Evolutionary conservation across 129 eudicot species (phyloP).

Genomic region (Lactuca saligna): DNA sequence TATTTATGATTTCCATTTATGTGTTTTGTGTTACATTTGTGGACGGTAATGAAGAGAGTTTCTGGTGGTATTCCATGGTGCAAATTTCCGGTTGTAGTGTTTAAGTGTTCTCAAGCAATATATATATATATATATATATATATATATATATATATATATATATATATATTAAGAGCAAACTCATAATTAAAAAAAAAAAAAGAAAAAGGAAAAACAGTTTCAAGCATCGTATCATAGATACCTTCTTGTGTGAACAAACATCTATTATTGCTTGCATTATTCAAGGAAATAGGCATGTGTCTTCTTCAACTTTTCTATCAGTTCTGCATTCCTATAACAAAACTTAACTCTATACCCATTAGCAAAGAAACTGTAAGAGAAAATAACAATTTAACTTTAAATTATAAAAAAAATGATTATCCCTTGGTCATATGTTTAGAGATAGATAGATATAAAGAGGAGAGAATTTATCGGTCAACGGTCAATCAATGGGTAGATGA

Average conservation of each 20-base stretch:
- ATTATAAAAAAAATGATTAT: background rate
- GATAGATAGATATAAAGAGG: background rate
- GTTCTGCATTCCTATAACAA: constrained; percentile 76
- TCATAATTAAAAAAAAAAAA: background rate
- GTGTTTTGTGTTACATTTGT: too few relatives aligned
- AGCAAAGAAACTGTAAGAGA: background rate
- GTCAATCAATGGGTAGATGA: too few relatives aligned
- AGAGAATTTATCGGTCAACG: background rate
- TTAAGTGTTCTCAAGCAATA: too few relatives aligned
- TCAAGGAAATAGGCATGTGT: constrained; percentile 61
- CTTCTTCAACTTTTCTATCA: constrained; percentile 71
- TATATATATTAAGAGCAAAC: background rate
- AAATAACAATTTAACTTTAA: background rate
- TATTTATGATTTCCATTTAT: too few relatives aligned
- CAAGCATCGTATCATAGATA: constrained; percentile 21
- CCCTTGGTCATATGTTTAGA: background rate
- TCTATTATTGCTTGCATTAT: constrained; percentile 49
- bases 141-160: too few relatives aligned
- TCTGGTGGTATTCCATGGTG: too few relatives aligned
- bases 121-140: too few relatives aligned
- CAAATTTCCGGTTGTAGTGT: too few relatives aligned
- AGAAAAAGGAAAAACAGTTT: background rate
- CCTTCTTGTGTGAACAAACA: constrained; percentile 52
- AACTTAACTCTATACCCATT: constrained; percentile 1
- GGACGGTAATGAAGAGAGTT: too few relatives aligned